phyloP scores from a whole-genome alignment of 1,284 basidiomycete genomes.

The Boletellus deceptivus region DNA sequence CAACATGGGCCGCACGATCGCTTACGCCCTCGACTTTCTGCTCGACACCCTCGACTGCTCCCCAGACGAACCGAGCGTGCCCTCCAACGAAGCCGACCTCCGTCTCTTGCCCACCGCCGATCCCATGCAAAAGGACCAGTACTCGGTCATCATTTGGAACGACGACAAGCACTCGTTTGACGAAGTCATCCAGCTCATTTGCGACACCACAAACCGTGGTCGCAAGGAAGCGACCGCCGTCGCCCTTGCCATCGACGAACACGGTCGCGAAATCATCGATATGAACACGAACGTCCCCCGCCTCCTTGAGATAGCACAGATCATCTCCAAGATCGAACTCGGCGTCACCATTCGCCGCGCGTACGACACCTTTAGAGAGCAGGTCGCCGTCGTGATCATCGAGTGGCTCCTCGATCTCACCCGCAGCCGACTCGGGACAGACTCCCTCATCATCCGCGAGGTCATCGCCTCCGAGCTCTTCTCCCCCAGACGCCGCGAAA shows the following conservation, averaged over 20 bases:
- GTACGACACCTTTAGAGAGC: slow-evolving; percentile 89
- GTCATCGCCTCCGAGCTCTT: slow-evolving; percentile 73
- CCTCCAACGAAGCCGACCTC: slow-evolving; percentile 66
- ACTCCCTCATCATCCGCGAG: slow-evolving; percentile 68
- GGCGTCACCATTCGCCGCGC: slow-evolving; percentile 88
- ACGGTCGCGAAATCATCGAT: slow-evolving; percentile 85
- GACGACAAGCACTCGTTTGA: slow-evolving; percentile 97
- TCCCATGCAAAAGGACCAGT: slow-evolving; percentile 76
- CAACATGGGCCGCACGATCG: slow-evolving; percentile 71
- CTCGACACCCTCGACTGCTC: slow-evolving; percentile 85
- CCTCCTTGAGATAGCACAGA: slow-evolving; percentile 78
- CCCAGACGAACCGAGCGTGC: slow-evolving; percentile 74
- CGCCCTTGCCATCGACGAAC: slow-evolving; percentile 73
- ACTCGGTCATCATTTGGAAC: slow-evolving; percentile 90
- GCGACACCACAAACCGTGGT: slow-evolving; percentile 61
- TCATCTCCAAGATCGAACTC: slow-evolving; percentile 86
- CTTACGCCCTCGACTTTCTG: slow-evolving; percentile 80
- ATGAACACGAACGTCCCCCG: slow-evolving; percentile 67
- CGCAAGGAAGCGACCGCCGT: slow-evolving; percentile 65
- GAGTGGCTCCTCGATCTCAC: slow-evolving; percentile 86
- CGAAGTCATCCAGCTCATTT: slow-evolving; percentile 82
- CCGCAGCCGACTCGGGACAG: slow-evolving; percentile 63
- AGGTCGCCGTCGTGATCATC: slow-evolving; percentile 79
- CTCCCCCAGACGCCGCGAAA: slow-evolving; percentile 53
- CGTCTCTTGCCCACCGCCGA: slow-evolving; percentile 72